Evolutionary conservation across 768 basidiomycete genomes (phyloP).

Genomic region (Crassisporium funariophilum): DNA sequence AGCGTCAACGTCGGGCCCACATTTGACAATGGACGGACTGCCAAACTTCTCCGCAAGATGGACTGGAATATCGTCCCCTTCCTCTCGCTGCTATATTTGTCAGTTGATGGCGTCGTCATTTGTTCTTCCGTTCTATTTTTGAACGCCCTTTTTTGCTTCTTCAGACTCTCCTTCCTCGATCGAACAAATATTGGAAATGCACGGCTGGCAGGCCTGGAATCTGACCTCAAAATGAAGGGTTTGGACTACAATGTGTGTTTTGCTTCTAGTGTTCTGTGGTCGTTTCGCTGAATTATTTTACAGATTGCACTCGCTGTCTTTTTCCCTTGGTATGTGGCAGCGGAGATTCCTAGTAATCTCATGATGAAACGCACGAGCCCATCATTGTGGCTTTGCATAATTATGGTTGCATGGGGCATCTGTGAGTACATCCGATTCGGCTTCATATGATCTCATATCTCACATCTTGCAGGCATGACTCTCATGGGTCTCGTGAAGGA

Average conservation of each 20-base stretch:
- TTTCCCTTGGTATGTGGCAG: slow-evolving; percentile 33
- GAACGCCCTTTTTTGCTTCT: not conserved
- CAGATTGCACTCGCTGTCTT: slow-evolving; percentile 33
- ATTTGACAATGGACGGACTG: slow-evolving; percentile 13
- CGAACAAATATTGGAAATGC: slow-evolving; percentile 35
- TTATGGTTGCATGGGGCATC: slow-evolving; percentile 35
- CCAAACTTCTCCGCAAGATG: slow-evolving; percentile 30
- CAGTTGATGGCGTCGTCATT: slow-evolving; percentile 6
- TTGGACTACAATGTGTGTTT: slow-evolving; percentile 29
- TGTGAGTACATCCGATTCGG: slow-evolving; percentile 19
- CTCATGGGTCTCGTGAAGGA: slow-evolving; percentile 31
- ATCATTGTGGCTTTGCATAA: slow-evolving; percentile 33
- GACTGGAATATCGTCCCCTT: slow-evolving; percentile 35
- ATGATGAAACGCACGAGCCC: slow-evolving; percentile 38
- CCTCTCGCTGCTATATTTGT: slow-evolving; percentile 33
- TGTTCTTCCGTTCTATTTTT: not conserved
- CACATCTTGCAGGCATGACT: slow-evolving; percentile 25
- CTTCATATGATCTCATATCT: not conserved
- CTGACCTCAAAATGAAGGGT: slow-evolving; percentile 27
- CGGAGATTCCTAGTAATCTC: slow-evolving; percentile 35
- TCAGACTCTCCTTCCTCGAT: slow-evolving; percentile 34
- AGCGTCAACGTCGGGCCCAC: slow-evolving; percentile 14
- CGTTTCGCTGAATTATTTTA: not conserved
- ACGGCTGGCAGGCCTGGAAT: slow-evolving; percentile 30
- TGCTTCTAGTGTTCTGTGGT: not conserved